Conservation (phyloP, 345 rosid species). For the Euclidium syriacum region DNA sequence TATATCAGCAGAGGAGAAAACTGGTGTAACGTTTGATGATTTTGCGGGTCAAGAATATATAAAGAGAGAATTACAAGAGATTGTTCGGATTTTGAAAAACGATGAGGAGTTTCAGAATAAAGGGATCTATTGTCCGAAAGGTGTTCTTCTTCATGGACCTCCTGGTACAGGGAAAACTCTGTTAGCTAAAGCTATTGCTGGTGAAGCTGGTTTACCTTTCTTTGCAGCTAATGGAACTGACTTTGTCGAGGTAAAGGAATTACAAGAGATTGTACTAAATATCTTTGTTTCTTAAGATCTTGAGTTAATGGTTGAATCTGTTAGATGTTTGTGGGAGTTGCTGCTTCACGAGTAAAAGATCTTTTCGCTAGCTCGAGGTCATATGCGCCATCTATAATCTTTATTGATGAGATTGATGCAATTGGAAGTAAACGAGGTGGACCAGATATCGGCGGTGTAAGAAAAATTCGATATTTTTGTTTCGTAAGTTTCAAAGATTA, state of each 20-base stretch:
- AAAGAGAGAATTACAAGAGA: conserved; percentile 83
- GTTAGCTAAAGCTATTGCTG: conserved; percentile 97
- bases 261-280: neutral
- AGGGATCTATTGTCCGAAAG: conserved; percentile 97
- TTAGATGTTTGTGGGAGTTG: conserved; percentile 99
- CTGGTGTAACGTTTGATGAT: conserved; percentile 93
- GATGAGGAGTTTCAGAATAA: conserved; percentile 88
- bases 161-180: conserved; percentile 98
- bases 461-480: conserved; percentile 11
- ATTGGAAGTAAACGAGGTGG: conserved; percentile 98
- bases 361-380: conserved; percentile 91
- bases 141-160: conserved; percentile 95
- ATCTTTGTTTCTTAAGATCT: neutral
- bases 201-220: conserved; percentile 97
- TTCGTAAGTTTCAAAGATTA: neutral
- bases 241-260: conserved; percentile 77
- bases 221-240: conserved; percentile 97
- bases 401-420: conserved; percentile 97
- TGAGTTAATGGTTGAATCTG: conserved; percentile 7
- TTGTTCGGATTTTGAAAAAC: conserved; percentile 81
- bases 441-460: conserved; percentile 97
- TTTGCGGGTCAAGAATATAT: conserved; percentile 98
- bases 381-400: conserved; percentile 87
- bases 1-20: conserved; percentile 92
- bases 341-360: conserved; percentile 98